Evolutionary conservation across 768 basidiomycete genomes (phyloP).

Genomic region (Pleurotus eryngii): DNA sequence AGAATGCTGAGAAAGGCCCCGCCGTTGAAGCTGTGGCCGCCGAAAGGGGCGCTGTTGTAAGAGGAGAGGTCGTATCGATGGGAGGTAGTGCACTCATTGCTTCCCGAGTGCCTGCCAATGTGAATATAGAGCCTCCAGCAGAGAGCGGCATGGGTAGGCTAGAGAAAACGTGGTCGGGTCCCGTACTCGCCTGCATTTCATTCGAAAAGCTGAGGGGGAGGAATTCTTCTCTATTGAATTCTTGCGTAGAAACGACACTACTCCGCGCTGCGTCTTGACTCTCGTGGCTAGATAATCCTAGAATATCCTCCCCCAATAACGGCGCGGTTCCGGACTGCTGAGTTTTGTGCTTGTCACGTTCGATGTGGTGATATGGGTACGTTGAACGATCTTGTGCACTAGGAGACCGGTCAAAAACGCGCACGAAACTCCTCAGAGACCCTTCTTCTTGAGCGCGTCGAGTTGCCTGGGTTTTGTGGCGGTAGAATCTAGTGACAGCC

Average conservation of each 20-base stretch:
- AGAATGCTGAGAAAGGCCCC: conserved; percentile 4
- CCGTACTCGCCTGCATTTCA: background rate
- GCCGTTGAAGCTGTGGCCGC: conserved; percentile 3
- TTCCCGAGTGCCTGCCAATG: conserved; percentile 1
- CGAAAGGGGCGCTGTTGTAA: background rate
- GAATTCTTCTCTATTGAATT: background rate
- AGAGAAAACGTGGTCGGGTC: background rate
- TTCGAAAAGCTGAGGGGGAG: background rate
- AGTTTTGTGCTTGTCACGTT: background rate
- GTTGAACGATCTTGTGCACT: background rate
- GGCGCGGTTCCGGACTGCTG: background rate
- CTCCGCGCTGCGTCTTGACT: background rate
- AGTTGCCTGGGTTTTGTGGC: background rate
- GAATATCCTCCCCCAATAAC: background rate
- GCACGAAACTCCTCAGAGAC: background rate
- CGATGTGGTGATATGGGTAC: background rate
- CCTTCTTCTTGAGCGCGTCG: conserved; percentile 5
- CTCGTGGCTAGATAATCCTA: background rate
- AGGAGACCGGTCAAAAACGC: background rate
- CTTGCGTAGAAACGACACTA: background rate
- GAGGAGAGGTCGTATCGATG: background rate
- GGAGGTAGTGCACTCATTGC: background rate
- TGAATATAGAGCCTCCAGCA: background rate
- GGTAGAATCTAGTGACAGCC: background rate
- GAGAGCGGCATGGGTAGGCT: background rate